Percentiles rank a stretch among this genome's conserved stretches.
Conservation (phyloP, 305 asterid genomes). For the Fraxinus angustifolia region DNA sequence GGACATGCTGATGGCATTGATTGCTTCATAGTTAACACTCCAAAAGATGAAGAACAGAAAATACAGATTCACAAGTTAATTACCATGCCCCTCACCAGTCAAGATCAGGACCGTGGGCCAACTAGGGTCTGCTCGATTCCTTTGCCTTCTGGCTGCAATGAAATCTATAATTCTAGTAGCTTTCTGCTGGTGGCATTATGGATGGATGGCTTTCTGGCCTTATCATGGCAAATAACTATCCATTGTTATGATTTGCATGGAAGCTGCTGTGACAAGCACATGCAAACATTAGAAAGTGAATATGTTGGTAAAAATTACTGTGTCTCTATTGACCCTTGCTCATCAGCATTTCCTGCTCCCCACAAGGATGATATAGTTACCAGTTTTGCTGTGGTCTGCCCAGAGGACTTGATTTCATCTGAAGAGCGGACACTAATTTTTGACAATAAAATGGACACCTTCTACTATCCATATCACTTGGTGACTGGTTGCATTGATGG, state of each 20-base stretch:
- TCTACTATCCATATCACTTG: constrained; percentile 70
- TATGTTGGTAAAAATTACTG: constrained; percentile 50
- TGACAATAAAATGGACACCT: constrained; percentile 36
- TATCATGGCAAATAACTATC: constrained; percentile 78
- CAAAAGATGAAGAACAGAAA: constrained; percentile 37
- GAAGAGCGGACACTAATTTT: constrained; percentile 37
- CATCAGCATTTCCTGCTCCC: constrained; percentile 66
- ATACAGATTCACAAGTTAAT: constrained; percentile 43
- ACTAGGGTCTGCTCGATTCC: constrained; percentile 61
- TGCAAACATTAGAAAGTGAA: constrained; percentile 52
- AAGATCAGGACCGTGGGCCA: constrained; percentile 44
- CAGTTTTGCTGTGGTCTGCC: constrained; percentile 64
- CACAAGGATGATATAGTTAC: constrained; percentile 53
- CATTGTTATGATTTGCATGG: constrained; percentile 45
- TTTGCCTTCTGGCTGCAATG: constrained; percentile 51
- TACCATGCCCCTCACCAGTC: constrained; percentile 52
- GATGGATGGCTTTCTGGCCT: constrained; percentile 63
- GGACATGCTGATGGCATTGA: constrained; percentile 83
- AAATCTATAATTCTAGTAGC: constrained; percentile 46
- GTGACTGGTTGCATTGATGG: constrained; percentile 73
- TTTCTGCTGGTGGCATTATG: constrained; percentile 74
- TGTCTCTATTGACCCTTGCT: constrained; percentile 57
- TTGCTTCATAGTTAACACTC: constrained; percentile 47
- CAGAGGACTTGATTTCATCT: constrained; percentile 42
- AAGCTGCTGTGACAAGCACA: constrained; percentile 35